These are phyloP conservation scores for Clavispora fructus DNA, from an alignment of 805 yeast species.

Conservation along the genomic window DNA sequence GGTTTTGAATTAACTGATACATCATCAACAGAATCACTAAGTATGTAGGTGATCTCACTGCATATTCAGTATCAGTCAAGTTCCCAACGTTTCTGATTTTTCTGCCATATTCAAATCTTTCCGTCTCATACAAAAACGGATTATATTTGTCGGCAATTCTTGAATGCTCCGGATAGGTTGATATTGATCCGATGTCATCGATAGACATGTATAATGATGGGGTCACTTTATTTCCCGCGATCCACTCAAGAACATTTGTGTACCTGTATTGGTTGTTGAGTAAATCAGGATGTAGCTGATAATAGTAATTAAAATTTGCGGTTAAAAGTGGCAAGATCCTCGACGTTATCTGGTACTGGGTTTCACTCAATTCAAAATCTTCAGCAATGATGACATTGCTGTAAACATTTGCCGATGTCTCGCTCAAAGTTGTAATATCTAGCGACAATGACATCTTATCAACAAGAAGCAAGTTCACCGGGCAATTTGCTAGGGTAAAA, in stretches of 20 bases:
- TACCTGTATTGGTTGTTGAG: slow-evolving; percentile 7
- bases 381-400: slow-evolving; percentile 10
- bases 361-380: slow-evolving; percentile 11
- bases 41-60: slow-evolving; percentile 5
- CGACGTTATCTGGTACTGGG: slow-evolving; percentile 3
- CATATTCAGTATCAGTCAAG: not conserved
- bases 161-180: not conserved
- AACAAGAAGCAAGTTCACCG: slow-evolving; percentile 17
- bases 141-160: not conserved
- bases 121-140: slow-evolving; percentile 1
- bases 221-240: slow-evolving; percentile 11
- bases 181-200: not conserved
- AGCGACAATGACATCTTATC: slow-evolving; percentile 17
- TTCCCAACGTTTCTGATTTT: not conserved
- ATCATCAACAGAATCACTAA: slow-evolving; percentile 8
- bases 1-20: slow-evolving; percentile 6
- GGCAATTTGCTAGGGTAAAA: slow-evolving; percentile 22
- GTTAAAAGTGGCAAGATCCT: slow-evolving; percentile 21
- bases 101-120: not conserved
- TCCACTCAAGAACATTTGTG: slow-evolving; percentile 14
- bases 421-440: slow-evolving; percentile 22
- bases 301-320: slow-evolving; percentile 19
- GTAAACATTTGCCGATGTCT: slow-evolving; percentile 19
- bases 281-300: slow-evolving; percentile 15
- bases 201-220: slow-evolving; percentile 8